These are phyloP conservation scores for Apiospora aurea DNA, from an alignment of 2,329 filamentous ascomycete species.

Conservation along the genomic window DNA sequence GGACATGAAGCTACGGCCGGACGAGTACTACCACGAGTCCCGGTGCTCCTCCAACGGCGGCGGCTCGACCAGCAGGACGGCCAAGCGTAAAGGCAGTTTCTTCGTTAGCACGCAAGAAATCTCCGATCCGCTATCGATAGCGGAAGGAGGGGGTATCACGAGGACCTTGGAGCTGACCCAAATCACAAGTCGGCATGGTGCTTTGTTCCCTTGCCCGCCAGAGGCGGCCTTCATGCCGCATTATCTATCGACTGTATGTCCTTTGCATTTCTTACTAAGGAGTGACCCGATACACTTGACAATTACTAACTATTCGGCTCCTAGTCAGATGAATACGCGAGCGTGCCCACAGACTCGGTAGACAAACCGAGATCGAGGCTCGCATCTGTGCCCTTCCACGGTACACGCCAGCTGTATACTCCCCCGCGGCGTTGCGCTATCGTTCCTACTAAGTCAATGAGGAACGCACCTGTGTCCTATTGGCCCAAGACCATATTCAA, in stretches of 20 bases:
- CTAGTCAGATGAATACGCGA: conserved; percentile 3
- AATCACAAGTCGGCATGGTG: background rate
- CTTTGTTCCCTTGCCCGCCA: background rate
- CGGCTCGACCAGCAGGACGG: background rate
- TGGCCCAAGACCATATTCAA: background rate
- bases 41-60: background rate
- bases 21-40: conserved; percentile 7
- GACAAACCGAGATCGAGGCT: background rate
- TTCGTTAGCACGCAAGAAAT: background rate
- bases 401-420: background rate
- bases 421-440: background rate
- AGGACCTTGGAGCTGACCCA: background rate
- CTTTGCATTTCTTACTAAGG: background rate
- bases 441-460: background rate
- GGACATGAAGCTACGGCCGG: background rate
- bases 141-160: background rate
- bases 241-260: background rate
- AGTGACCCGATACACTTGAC: background rate
- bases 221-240: background rate
- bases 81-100: background rate
- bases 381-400: background rate
- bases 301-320: background rate
- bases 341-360: background rate
- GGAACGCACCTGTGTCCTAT: background rate
- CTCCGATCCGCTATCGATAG: background rate